These are phyloP conservation scores for Candida ortonii DNA, from an alignment of 805 yeast genomes.

Conservation along the genomic window DNA sequence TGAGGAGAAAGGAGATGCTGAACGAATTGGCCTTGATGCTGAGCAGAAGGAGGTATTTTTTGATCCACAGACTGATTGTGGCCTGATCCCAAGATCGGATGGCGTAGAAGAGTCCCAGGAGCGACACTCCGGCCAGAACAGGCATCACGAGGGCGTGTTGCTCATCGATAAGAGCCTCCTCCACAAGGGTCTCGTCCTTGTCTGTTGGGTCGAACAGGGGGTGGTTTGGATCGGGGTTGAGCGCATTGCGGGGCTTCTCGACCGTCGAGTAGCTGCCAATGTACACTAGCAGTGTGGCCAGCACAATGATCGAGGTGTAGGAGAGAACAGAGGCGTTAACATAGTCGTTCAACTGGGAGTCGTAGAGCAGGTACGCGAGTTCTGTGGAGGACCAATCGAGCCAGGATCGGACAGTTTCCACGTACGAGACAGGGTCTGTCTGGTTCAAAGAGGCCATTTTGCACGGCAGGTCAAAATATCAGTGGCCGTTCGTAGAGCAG, in stretches of 20 bases:
- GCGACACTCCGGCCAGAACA: slow-evolving; percentile 38
- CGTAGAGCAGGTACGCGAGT: slow-evolving; percentile 22
- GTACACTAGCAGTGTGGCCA: slow-evolving; percentile 30
- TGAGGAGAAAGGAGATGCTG: slow-evolving; percentile 30
- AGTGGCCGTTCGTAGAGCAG: too few species aligned
- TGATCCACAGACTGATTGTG: slow-evolving; percentile 33
- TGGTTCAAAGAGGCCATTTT: too few species aligned
- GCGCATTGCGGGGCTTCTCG: slow-evolving; percentile 30
- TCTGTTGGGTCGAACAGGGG: slow-evolving; percentile 43
- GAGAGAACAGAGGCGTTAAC: slow-evolving; percentile 19
- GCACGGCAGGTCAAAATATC: background rate
- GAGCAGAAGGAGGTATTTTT: slow-evolving; percentile 34
- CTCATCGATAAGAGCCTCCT: slow-evolving; percentile 22
- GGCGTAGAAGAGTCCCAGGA: slow-evolving; percentile 38
- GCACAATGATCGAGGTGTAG: slow-evolving; percentile 14
- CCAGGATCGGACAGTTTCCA: background rate
- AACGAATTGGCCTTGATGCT: slow-evolving; percentile 34
- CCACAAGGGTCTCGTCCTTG: slow-evolving; percentile 25
- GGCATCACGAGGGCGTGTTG: slow-evolving; percentile 43
- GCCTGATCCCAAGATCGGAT: slow-evolving; percentile 34
- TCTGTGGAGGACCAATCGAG: slow-evolving; percentile 7
- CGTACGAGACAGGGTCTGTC: too few species aligned
- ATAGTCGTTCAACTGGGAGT: slow-evolving; percentile 15
- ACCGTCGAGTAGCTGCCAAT: slow-evolving; percentile 37
- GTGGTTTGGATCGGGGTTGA: slow-evolving; percentile 34